A percentile compares a stretch with the other conserved stretches of the same genome.
Evolutionary conservation across 345 rosid genomes (phyloP).

Genomic region (Carallia brachiata): DNA sequence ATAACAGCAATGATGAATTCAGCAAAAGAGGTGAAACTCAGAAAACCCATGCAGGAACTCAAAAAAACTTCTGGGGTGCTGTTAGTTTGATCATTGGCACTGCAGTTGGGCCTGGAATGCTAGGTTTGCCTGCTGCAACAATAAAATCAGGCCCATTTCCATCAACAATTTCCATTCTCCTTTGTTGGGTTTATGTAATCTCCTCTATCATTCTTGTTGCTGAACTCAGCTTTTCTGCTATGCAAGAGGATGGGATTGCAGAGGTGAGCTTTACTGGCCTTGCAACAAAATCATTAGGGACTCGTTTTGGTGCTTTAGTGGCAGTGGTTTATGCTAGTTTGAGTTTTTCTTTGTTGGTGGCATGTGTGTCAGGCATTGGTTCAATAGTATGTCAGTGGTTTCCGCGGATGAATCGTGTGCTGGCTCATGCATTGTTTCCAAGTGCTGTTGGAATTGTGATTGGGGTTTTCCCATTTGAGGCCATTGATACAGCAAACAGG

Average conservation of each 20-base stretch:
- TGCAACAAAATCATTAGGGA: slow-evolving; percentile 76
- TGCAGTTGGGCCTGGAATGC: slow-evolving; percentile 94
- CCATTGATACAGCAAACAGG: slow-evolving; percentile 62
- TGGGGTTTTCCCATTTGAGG: slow-evolving; percentile 61
- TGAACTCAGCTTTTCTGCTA: slow-evolving; percentile 79
- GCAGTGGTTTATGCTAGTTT: slow-evolving; percentile 74
- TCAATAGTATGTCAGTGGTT: slow-evolving; percentile 71
- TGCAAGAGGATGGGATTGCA: slow-evolving; percentile 72
- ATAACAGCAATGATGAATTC: no score
- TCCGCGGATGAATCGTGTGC: slow-evolving; percentile 58
- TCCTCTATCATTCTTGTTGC: slow-evolving; percentile 86
- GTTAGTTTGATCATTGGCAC: slow-evolving; percentile 86
- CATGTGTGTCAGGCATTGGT: slow-evolving; percentile 92
- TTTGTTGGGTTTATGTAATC: slow-evolving; percentile 81
- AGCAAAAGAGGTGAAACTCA: not conserved
- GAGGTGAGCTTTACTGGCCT: slow-evolving; percentile 91
- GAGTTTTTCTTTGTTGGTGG: slow-evolving; percentile 78
- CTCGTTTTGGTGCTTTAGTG: slow-evolving; percentile 62
- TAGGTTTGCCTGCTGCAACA: slow-evolving; percentile 82
- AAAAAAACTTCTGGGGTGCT: slow-evolving; percentile 88
- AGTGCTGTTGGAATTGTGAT: slow-evolving; percentile 48
- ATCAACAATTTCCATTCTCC: slow-evolving; percentile 55
- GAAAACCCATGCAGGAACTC: slow-evolving; percentile 12
- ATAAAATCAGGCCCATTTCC: slow-evolving; percentile 74
- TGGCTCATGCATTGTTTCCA: slow-evolving; percentile 69